Percentiles rank a stretch among this genome's conserved stretches.
These are phyloP conservation scores for Sphenostylis stenocarpa DNA, from an alignment of 306 rosid species.

Conservation along the genomic window DNA sequence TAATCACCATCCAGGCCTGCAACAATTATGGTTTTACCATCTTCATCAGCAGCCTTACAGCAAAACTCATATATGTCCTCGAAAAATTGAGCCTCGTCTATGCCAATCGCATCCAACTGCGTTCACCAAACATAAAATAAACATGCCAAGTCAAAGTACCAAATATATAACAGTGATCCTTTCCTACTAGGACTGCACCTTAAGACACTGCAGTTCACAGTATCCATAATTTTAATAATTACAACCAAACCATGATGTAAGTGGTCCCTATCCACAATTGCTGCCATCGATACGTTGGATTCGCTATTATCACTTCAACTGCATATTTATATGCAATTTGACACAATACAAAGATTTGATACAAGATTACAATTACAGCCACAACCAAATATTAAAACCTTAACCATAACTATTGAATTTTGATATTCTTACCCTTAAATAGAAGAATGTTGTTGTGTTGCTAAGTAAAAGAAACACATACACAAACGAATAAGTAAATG, in stretches of 20 bases:
- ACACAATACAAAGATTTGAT: background rate
- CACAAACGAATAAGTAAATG: background rate
- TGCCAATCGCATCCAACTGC: constrained; percentile 77
- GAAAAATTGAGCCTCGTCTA: constrained; percentile 94
- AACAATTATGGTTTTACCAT: constrained; percentile 75
- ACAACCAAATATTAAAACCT: background rate
- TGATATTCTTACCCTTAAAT: background rate
- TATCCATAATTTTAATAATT: background rate
- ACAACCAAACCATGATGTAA: background rate
- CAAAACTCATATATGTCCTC: constrained; percentile 80
- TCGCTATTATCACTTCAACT: background rate
- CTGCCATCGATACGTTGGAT: background rate
- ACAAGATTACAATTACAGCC: background rate
- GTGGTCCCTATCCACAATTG: background rate
- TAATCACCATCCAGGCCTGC: constrained; percentile 96
- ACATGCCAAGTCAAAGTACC: background rate
- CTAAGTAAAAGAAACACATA: background rate
- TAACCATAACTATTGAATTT: background rate
- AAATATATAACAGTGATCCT: background rate
- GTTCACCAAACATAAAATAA: background rate
- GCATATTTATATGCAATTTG: background rate
- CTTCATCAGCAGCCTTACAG: constrained; percentile 81
- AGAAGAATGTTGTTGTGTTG: background rate
- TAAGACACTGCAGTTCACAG: background rate
- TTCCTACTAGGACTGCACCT: background rate